A percentile compares a stretch with the other conserved stretches of the same genome.
phyloP scores from a whole-genome alignment of 1,284 basidiomycete genomes.

The Heterobasidion annosum region DNA sequence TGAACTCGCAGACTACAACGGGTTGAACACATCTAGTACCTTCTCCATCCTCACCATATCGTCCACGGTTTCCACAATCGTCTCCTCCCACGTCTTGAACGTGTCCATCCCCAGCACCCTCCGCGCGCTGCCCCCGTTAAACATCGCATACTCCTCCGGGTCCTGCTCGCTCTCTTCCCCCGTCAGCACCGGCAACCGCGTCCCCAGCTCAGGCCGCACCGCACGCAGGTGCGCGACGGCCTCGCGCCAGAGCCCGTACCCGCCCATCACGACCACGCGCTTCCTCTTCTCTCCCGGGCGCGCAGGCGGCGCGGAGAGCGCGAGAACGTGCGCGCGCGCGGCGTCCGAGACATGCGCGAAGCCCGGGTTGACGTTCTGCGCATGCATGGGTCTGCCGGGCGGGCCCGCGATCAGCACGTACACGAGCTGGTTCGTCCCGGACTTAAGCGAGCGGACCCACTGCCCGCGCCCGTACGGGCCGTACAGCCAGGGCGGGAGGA shows the following conservation, averaged over 20 bases:
- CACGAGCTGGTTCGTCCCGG: not conserved
- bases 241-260: not conserved
- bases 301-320: not conserved
- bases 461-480: constrained; percentile 1
- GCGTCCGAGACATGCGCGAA: constrained; percentile 1
- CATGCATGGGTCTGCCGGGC: not conserved
- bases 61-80: not conserved
- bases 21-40: not conserved
- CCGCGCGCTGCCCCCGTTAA: not conserved
- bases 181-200: not conserved
- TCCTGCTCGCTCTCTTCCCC: not conserved
- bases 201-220: not conserved
- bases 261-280: not conserved
- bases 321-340: not conserved
- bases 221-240: not conserved
- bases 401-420: not conserved
- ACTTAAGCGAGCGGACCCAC: not conserved
- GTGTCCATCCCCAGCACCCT: not conserved
- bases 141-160: not conserved
- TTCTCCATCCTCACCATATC: not conserved
- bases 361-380: not conserved
- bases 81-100: constrained; percentile 1
- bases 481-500: not conserved
- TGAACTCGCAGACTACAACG: too few relatives aligned
- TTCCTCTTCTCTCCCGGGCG: not conserved